These are phyloP conservation scores for Colletotrichum endophyticum DNA, from an alignment of 2,329 filamentous ascomycete species.

Conservation along the genomic window DNA sequence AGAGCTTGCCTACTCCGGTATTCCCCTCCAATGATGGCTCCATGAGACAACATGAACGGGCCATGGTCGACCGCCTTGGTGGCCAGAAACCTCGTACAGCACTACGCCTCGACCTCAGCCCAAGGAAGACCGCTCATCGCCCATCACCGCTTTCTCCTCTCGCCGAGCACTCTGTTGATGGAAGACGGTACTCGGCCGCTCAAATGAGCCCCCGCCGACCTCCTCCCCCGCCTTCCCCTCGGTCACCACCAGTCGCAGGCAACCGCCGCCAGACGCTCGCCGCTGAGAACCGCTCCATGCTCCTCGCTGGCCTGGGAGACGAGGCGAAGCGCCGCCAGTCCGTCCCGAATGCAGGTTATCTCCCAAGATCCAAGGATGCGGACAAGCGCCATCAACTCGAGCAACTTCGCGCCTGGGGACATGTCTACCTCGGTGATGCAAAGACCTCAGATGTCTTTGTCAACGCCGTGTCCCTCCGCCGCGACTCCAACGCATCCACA, in stretches of 20 bases:
- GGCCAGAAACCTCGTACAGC: slow-evolving; percentile 27
- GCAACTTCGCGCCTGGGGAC: slow-evolving; percentile 45
- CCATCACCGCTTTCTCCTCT: slow-evolving; percentile 19
- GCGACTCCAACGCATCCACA: slow-evolving; percentile 30
- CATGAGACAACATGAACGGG: slow-evolving; percentile 40
- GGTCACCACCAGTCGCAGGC: slow-evolving; percentile 13
- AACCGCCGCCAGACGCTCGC: slow-evolving; percentile 29
- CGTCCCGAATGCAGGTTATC: slow-evolving; percentile 11
- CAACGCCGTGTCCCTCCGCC: slow-evolving; percentile 44
- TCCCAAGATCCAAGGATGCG: not conserved
- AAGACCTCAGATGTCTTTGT: slow-evolving; percentile 51
- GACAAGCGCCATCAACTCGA: slow-evolving; percentile 26
- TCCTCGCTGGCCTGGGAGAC: slow-evolving; percentile 29
- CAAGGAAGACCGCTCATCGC: slow-evolving; percentile 1
- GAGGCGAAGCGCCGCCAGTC: slow-evolving; percentile 30
- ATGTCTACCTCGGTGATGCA: slow-evolving; percentile 44
- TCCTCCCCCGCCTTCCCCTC: slow-evolving; percentile 20
- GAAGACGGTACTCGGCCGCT: slow-evolving; percentile 1
- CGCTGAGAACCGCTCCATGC: slow-evolving; percentile 33
- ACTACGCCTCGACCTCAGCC: slow-evolving; percentile 14
- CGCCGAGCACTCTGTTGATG: not conserved
- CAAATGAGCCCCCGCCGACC: slow-evolving; percentile 7
- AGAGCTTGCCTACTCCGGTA: slow-evolving; percentile 36
- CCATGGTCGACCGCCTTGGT: slow-evolving; percentile 36
- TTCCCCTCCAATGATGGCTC: slow-evolving; percentile 36